phyloP scores from a whole-genome alignment of 2,329 filamentous ascomycete genomes.

The Fusarium xylarioides region DNA sequence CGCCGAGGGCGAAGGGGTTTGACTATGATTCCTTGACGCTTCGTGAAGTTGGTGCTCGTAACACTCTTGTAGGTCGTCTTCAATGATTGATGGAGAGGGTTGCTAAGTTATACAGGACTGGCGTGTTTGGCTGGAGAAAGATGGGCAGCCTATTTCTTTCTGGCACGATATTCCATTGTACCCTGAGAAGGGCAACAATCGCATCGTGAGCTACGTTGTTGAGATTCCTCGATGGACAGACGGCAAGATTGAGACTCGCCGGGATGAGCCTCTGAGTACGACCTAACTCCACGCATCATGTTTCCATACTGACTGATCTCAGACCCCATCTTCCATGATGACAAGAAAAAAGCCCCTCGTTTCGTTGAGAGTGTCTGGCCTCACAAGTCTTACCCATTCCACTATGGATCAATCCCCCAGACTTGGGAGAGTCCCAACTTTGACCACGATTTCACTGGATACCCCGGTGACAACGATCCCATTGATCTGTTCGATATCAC shows the following conservation, averaged over 20 bases:
- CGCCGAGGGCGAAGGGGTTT: slow-evolving; percentile 30
- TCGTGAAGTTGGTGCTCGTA: slow-evolving; percentile 50
- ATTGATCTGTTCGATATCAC: slow-evolving; percentile 54
- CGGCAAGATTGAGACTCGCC: slow-evolving; percentile 52
- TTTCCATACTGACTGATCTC: neutral
- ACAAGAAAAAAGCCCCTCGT: slow-evolving; percentile 47
- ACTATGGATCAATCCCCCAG: slow-evolving; percentile 56
- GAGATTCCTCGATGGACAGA: slow-evolving; percentile 56
- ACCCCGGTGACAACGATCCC: slow-evolving; percentile 53
- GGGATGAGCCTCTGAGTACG: slow-evolving; percentile 47
- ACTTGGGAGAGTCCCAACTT: slow-evolving; percentile 56
- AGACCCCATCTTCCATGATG: slow-evolving; percentile 56
- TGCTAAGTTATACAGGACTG: slow-evolving; percentile 45
- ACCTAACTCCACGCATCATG: too few species aligned
- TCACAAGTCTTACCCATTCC: slow-evolving; percentile 54
- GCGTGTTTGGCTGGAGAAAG: slow-evolving; percentile 52
- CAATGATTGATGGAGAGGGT: accelerated
- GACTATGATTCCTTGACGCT: slow-evolving; percentile 44
- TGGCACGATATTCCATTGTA: slow-evolving; percentile 55
- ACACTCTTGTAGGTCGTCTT: slow-evolving; percentile 45
- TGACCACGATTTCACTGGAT: slow-evolving; percentile 50
- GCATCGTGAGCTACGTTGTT: slow-evolving; percentile 51
- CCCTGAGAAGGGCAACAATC: slow-evolving; percentile 46
- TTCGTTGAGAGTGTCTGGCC: slow-evolving; percentile 56
- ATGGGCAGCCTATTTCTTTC: slow-evolving; percentile 52